Evolutionary conservation across 2,329 filamentous ascomycete species (phyloP), one percentile per base, ranked within the genome.

Genomic region (Sclerotinia minor): DNA sequence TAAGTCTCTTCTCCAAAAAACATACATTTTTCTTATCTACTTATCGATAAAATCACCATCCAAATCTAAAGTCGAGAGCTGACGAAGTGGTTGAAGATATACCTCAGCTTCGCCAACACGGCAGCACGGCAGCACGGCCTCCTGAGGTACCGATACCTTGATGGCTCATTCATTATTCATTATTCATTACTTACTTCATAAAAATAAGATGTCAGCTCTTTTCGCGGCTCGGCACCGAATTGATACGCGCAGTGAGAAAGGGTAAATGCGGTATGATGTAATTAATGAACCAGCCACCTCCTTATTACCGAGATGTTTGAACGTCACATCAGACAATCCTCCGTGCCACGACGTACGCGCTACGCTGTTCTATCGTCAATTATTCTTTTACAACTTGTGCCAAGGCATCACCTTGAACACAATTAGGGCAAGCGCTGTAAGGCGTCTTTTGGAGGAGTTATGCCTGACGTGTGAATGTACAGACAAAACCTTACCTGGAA

Each of bases 101-200:
- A 32, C n/a, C 57, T 59, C 19, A n/a, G 55, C 55, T 29, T 59
- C 11, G 57, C 57, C 57, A 59, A 59, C 29, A 59, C 41, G 55
- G 38, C 55, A 59, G 29, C 24, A 44, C 55, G 55, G 55, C 55
- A 59, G 29, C 24, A 44, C 55, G 55, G 55, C 55, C 45, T 13
- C 24, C 55, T 24, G 5, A 8, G 26, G 50, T 24, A 29, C 50
- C 15, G 26, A 53, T 53, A 45, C 55, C 55, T 59, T 59, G 55
- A 7, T 29, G 38, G 45, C 38, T 59, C 38, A n/a, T 59, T 29
- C 29, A 11, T 11, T 13, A 38, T n/a, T n/a, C n/a, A n/a, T n/a
- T n/a, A n/a, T n/a, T n/a, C 38, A 13, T 13, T 15, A 41, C 13
- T 59, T 21, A 44, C 17, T 45, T 45, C 8, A 21, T 58, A 13